Evolutionary conservation across 352 stramenopile genomes (phyloP), one percentile per base, ranked within the genome.

Genomic region (Globisporangium spiculum): DNA sequence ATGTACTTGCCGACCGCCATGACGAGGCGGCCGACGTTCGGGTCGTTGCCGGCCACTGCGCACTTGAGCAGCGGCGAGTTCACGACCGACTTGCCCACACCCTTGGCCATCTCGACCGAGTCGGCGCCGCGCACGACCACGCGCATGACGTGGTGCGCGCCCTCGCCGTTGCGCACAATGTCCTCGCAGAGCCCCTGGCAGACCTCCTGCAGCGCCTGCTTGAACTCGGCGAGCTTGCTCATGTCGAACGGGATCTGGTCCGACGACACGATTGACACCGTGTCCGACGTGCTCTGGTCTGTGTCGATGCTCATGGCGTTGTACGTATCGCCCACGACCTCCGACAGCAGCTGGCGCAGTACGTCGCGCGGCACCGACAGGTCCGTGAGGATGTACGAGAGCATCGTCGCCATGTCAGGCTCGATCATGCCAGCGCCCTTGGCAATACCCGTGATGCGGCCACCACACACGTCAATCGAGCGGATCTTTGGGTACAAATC

Each of bases 341-440:
- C 84, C 24, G 72, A 78, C 27, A 98, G 77, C 60, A 92, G 61
- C 63, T 87, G 73, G 41, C 90, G 88, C 55, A 98, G 75, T 66
- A 90, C 79, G 56, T 96, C 85, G 58, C 88, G 87, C 32, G 90
- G 88, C 60, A 94, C 83, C 66, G 87, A 88, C 55, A 94, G 75
- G 63, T 94, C 86, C 72, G 96, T 96, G 50, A 96, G 90, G 52
- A 94, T 93, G 70, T 91, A 92, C 41, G 82, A 88, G 32, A 98
- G 78, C 88, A 98, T 96, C 41, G 79, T 89, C 65, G 94, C 84
- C 94, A 99, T 98, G 74, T 99, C 97, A 7, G 97, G 97, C 77
- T 99, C 97, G 70, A 99, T 98, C 98, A 99, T 99, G 52, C 98
- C 98, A 10, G 98, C 98, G 16, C 97, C 97, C 78, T 99, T 99